Percentiles rank a stretch among this genome's conserved stretches.
Evolutionary conservation across 805 yeast species (phyloP).

Genomic region (Candida cerambycidarum): DNA sequence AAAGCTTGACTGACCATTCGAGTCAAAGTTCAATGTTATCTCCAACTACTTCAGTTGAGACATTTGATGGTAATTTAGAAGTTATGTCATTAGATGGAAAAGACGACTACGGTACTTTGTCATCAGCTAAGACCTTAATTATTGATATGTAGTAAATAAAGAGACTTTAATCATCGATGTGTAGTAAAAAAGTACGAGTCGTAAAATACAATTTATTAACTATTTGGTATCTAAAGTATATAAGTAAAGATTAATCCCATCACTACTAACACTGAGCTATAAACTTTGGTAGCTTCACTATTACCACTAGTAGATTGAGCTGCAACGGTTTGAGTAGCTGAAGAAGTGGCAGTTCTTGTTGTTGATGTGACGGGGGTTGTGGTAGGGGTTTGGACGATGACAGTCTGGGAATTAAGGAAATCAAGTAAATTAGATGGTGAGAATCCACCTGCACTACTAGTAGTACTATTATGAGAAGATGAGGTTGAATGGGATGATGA

Average conservation of each 20-base stretch:
- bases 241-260: not conserved
- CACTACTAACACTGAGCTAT: conserved; percentile 3
- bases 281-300: conserved; percentile 6
- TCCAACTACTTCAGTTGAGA: not conserved
- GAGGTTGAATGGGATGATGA: too few species aligned
- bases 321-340: conserved; percentile 5
- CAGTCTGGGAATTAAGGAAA: conserved; percentile 4
- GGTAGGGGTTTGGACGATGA: not conserved
- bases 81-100: not conserved
- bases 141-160: not conserved
- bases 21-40: not conserved
- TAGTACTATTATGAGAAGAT: too few species aligned
- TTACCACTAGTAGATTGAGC: conserved; percentile 6
- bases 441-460: not conserved
- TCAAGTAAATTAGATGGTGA: conserved; percentile 8
- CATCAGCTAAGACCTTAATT: conserved; percentile 4
- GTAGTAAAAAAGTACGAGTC: too few species aligned
- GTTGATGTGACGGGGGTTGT: not conserved
- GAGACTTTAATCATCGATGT: not conserved
- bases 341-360: not conserved
- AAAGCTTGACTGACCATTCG: not conserved
- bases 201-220: too few species aligned
- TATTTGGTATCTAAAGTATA: not conserved
- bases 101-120: conserved; percentile 2
- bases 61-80: not conserved